Conservation (phyloP, 202 grass and related monocot genomes). For the Setaria viridis region DNA sequence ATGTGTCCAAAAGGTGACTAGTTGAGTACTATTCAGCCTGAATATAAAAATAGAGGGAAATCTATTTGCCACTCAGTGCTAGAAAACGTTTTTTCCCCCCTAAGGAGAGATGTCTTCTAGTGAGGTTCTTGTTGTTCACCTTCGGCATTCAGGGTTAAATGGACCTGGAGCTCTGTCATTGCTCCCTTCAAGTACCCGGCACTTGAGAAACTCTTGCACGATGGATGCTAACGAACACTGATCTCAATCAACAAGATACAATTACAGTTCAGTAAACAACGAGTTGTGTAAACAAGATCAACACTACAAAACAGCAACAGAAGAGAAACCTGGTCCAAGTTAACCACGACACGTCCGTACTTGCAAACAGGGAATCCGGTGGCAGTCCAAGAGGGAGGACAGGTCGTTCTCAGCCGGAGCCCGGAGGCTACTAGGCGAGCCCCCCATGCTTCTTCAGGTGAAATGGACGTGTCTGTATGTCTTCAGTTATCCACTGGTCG, state of each 20-base stretch:
- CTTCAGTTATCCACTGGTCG: constrained; percentile 18
- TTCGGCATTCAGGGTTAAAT: no score
- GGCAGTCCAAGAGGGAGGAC: not conserved
- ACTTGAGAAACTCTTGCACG: no score
- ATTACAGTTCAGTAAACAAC: not conserved
- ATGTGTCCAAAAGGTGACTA: not conserved
- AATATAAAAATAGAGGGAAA: not conserved
- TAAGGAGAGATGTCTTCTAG: no score
- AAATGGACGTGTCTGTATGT: constrained; percentile 38
- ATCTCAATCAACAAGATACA: no score
- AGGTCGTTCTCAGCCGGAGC: constrained; percentile 1
- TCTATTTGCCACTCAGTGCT: no score
- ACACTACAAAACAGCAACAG: not conserved
- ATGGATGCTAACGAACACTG: no score
- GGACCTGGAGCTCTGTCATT: no score
- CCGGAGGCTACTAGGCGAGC: no score
- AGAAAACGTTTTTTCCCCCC: no score
- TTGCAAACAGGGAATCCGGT: not conserved
- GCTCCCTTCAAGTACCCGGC: no score
- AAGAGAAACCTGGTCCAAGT: not conserved
- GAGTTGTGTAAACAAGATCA: not conserved
- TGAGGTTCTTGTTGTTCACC: no score
- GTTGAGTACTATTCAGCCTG: not conserved
- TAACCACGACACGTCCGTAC: not conserved
- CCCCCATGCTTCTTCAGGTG: constrained; percentile 33